Base-by-base conservation (phyloP, 768 basidiomycete species). In the Calocera cornea region DNA sequence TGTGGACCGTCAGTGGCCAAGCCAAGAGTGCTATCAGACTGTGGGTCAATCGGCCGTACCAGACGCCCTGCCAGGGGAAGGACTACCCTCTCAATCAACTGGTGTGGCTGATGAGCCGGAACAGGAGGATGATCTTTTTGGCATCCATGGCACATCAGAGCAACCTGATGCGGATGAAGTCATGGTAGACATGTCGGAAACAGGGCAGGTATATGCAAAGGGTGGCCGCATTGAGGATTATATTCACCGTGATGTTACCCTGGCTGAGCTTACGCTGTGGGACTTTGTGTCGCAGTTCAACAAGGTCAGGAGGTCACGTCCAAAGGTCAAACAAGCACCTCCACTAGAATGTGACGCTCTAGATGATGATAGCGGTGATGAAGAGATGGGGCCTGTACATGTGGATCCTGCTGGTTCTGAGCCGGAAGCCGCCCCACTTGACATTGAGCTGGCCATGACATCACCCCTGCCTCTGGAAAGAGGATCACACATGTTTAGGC, bases 191-290 rank as follows among this genome's bases (percentile, higher is more conserved):
- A 38, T 12, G 64, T 19, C 19, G 44, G 17, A 34, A 10, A 60
- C 64, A 1, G 74, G 73, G 0, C 31, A 69, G 2, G 27, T 76
- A 7, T 50, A 72, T 1, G 66, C 68, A 0, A 68, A 69, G 36
- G 65, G 68, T 0, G 47, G 34, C 29, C 76, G 76, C 41, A 41
- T 75, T 1, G 41, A 54, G 2, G 76, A 78, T 64, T 79, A 79
- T 44, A 66, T 72, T 22, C 65, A 64, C 1, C 69, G 73, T 22
- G 72, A 68, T 12, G 16, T 65, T 0, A 36, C 31, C 1, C 64
- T 78, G 1, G 2, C 68, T 1, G 17, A 72, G 1, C 19, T 74
- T 0, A 71, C 41, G 67, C 31, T 76, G 0, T 79, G 76, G 77
- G 78, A 79, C 24, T 76, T 69, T 64, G 68, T 75, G 0, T 41